Percentiles rank a stretch among this genome's conserved stretches.
These are phyloP conservation scores for Pyricularia pennisetigena DNA, from an alignment of 2,329 filamentous ascomycete genomes.

Conservation along the genomic window DNA sequence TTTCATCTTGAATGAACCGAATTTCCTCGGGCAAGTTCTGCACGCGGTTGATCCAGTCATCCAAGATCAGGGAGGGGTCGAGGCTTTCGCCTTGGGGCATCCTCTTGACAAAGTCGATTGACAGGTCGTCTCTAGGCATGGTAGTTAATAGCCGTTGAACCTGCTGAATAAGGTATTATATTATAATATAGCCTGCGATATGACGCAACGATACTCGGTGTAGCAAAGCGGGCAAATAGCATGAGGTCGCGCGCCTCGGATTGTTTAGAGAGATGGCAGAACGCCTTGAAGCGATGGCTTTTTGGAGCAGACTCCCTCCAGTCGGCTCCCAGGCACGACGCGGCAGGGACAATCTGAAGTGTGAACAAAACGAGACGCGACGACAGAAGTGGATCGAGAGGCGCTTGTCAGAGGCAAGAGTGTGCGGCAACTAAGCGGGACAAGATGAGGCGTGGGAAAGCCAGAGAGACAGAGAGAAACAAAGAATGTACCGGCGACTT, in stretches of 20 bases:
- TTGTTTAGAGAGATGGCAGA: neutral
- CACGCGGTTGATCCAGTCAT: slow-evolving; percentile 67
- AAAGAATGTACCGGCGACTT: neutral
- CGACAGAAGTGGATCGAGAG: neutral
- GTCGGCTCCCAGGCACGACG: neutral
- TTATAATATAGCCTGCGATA: neutral
- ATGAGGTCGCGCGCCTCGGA: neutral
- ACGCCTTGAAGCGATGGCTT: neutral
- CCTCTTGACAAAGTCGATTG: slow-evolving; percentile 59
- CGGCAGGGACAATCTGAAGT: neutral
- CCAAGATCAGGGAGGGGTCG: slow-evolving; percentile 60
- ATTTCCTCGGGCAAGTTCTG: slow-evolving; percentile 77
- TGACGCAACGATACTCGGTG: slow-evolving; percentile 1
- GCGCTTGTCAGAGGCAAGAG: slow-evolving; percentile 3
- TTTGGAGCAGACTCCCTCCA: neutral
- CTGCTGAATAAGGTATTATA: neutral
- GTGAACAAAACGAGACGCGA: slow-evolving; percentile 1
- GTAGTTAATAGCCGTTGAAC: slow-evolving; percentile 36
- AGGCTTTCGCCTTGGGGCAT: slow-evolving; percentile 51
- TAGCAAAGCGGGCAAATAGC: neutral
- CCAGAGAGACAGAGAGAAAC: neutral
- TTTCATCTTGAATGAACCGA: slow-evolving; percentile 74
- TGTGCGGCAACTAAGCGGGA: neutral
- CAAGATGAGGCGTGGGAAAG: neutral
- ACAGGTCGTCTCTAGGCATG: slow-evolving; percentile 65